These are phyloP conservation scores for Forsythia viridissima DNA, from an alignment of 257 asterid genomes.

Conservation along the genomic window DNA sequence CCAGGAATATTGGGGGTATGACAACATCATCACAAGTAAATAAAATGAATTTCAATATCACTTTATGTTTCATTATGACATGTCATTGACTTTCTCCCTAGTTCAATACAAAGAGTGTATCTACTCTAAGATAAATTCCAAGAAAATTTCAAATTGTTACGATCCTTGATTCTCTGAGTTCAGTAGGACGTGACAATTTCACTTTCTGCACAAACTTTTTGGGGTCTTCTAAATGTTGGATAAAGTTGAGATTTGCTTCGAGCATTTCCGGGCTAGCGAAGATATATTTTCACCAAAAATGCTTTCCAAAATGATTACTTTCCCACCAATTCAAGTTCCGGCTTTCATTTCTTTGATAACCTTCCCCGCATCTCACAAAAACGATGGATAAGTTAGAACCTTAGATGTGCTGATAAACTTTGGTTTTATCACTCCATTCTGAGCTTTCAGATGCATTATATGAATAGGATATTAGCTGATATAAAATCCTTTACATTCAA, in stretches of 20 bases:
- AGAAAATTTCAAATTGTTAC: neutral
- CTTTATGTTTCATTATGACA: neutral
- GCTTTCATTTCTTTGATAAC: neutral
- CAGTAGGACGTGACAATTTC: neutral
- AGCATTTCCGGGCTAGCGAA: neutral
- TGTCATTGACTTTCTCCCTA: neutral
- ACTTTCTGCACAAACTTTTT: neutral
- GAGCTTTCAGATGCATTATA: neutral
- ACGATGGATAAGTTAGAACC: neutral
- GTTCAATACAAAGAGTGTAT: neutral
- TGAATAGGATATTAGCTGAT: neutral
- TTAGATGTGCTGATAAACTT: neutral
- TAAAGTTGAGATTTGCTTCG: neutral
- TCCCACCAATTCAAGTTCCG: neutral
- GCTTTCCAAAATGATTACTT: neutral
- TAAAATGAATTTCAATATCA: neutral
- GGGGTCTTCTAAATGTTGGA: neutral
- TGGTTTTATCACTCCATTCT: neutral
- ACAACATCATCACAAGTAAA: slow-evolving; percentile 4
- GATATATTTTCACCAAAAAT: neutral
- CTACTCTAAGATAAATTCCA: neutral
- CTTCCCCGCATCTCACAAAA: neutral
- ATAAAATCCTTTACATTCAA: neutral
- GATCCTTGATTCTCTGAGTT: neutral
- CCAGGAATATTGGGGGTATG: slow-evolving; percentile 78